phyloP scores from a whole-genome alignment of 352 stramenopile species.

The Globisporangium nodosum region DNA sequence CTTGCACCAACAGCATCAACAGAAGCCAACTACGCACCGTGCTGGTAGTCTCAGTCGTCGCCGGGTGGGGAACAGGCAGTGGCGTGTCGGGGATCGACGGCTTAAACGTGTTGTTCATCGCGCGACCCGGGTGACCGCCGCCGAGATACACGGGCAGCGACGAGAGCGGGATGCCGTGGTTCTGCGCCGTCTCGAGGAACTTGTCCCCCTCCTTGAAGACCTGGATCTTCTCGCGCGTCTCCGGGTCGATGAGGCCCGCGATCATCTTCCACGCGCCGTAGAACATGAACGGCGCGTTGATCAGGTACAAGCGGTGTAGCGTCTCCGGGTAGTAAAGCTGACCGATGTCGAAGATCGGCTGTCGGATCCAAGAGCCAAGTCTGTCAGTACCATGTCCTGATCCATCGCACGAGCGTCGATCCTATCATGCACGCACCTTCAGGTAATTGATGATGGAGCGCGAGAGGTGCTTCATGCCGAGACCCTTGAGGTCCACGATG shows the following conservation, averaged over 20 bases:
- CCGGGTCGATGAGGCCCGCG: slow-evolving; percentile 53
- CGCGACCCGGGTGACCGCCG: slow-evolving; percentile 40
- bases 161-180: slow-evolving; percentile 51
- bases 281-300: slow-evolving; percentile 82
- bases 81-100: slow-evolving; percentile 50
- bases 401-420: no score
- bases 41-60: not conserved
- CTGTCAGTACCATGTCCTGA: not conserved
- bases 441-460: slow-evolving; percentile 51
- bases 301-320: slow-evolving; percentile 67
- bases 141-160: slow-evolving; percentile 59
- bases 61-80: slow-evolving; percentile 26
- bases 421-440: slow-evolving; percentile 31
- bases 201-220: slow-evolving; percentile 66
- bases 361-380: slow-evolving; percentile 6
- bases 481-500: slow-evolving; percentile 68
- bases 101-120: slow-evolving; percentile 70
- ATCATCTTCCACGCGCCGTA: slow-evolving; percentile 82
- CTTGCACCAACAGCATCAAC: not conserved
- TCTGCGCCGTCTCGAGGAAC: slow-evolving; percentile 51
- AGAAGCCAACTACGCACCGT: not conserved
- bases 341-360: slow-evolving; percentile 76
- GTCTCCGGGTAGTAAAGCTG: slow-evolving; percentile 82
- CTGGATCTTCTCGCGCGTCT: slow-evolving; percentile 81
- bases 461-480: slow-evolving; percentile 64